Evolutionary conservation across 2,329 filamentous ascomycete species (phyloP).

Genomic region (Onygenales sp.): DNA sequence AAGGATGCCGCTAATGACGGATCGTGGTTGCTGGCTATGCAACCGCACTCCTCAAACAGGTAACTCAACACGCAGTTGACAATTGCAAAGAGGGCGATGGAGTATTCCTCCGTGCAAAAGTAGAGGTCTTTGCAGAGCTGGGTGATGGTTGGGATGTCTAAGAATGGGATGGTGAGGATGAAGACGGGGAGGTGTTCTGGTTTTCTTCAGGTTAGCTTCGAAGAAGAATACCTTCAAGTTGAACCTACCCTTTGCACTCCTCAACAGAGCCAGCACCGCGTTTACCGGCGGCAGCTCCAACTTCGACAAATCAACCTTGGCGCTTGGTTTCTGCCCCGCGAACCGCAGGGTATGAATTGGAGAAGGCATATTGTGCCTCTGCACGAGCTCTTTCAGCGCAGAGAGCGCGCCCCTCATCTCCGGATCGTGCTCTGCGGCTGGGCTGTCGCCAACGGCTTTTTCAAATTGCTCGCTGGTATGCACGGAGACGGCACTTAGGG

Average conservation of each 20-base stretch:
- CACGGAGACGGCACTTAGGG: slow-evolving; percentile 39
- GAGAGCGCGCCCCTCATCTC: slow-evolving; percentile 30
- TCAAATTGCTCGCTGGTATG: slow-evolving; percentile 37
- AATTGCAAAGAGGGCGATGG: slow-evolving; percentile 30
- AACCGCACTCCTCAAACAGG: slow-evolving; percentile 24
- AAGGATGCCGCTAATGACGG: slow-evolving; percentile 11
- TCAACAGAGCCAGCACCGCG: slow-evolving; percentile 23
- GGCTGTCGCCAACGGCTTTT: slow-evolving; percentile 28
- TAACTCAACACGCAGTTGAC: slow-evolving; percentile 30
- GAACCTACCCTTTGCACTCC: slow-evolving; percentile 24
- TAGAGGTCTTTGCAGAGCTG: slow-evolving; percentile 34
- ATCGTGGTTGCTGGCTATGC: not conserved
- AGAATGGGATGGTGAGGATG: slow-evolving; percentile 12
- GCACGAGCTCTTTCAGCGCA: slow-evolving; percentile 29
- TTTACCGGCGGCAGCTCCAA: slow-evolving; percentile 28
- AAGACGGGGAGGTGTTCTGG: slow-evolving; percentile 10
- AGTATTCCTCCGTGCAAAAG: slow-evolving; percentile 34
- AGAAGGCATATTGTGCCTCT: slow-evolving; percentile 23
- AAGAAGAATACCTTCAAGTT: not conserved
- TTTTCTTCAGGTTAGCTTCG: not conserved
- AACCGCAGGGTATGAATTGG: slow-evolving; percentile 19
- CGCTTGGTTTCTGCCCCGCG: slow-evolving; percentile 15
- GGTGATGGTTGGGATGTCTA: slow-evolving; percentile 24
- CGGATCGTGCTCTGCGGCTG: slow-evolving; percentile 25
- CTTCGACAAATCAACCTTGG: slow-evolving; percentile 21